These are phyloP conservation scores for Solanum verrucosum DNA, from an alignment of 257 asterid genomes.

Conservation along the genomic window DNA sequence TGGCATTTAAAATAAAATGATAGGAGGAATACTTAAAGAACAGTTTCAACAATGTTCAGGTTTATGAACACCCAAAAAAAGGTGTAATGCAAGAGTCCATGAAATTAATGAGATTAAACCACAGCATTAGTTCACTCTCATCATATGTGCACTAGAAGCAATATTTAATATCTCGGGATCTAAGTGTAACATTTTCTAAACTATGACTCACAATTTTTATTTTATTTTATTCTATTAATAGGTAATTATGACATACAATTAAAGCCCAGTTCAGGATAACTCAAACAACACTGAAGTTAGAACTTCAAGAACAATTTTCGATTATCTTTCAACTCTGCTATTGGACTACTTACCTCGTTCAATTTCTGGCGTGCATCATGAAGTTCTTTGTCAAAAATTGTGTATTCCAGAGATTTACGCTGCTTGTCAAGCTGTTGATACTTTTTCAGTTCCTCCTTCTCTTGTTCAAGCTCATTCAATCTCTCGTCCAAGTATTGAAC, in stretches of 20 bases:
- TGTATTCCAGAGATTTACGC: slow-evolving; percentile 86
- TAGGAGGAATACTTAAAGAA: neutral
- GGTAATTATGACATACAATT: neutral
- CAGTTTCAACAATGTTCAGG: neutral
- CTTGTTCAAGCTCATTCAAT: slow-evolving; percentile 95
- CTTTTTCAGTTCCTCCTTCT: slow-evolving; percentile 87
- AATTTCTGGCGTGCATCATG: slow-evolving; percentile 83
- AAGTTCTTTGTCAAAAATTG: slow-evolving; percentile 92
- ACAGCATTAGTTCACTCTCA: neutral
- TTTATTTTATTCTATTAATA: neutral
- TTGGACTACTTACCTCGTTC: slow-evolving; percentile 35
- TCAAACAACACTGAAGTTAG: neutral
- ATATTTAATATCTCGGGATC: neutral
- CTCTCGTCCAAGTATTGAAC: slow-evolving; percentile 96
- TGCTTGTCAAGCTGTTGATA: slow-evolving; percentile 93
- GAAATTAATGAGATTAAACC: neutral
- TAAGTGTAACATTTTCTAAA: neutral
- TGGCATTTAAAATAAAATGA: neutral
- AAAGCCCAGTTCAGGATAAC: neutral
- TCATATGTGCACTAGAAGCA: neutral
- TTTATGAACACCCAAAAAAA: neutral
- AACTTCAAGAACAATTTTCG: neutral
- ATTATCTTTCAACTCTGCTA: neutral
- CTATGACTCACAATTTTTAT: neutral
- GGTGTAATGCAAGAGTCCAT: neutral